Evolutionary conservation across 768 basidiomycete genomes (phyloP).

Genomic region (Leccinellum albellum): DNA sequence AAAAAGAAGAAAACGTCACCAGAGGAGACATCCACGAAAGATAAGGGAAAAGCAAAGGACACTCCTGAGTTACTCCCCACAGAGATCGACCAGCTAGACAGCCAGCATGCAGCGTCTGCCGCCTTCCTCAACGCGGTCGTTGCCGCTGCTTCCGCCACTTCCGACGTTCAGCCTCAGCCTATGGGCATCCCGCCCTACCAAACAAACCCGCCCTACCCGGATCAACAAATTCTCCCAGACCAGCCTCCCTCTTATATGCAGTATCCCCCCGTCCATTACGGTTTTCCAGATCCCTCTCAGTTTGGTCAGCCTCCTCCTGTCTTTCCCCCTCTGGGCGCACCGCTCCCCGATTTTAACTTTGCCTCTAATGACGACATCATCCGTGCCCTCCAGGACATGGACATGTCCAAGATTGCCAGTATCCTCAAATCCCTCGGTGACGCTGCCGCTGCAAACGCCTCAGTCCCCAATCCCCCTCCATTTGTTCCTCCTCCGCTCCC

Average conservation of each 20-base stretch:
- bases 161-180: constrained; percentile 32
- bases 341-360: constrained; percentile 36
- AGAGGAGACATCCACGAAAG: constrained; percentile 28
- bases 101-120: constrained; percentile 47
- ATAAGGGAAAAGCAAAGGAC: constrained; percentile 33
- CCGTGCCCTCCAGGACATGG: constrained; percentile 68
- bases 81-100: constrained; percentile 29
- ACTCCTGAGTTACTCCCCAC: constrained; percentile 32
- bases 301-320: constrained; percentile 25
- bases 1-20: constrained; percentile 29
- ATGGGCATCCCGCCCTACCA: constrained; percentile 26
- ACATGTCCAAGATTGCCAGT: constrained; percentile 60
- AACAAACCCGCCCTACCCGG: constrained; percentile 34
- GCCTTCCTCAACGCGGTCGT: constrained; percentile 64
- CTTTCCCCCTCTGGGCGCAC: constrained; percentile 18
- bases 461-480: constrained; percentile 18
- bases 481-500: constrained; percentile 21
- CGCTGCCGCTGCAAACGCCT: constrained; percentile 43
- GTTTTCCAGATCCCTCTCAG: constrained; percentile 27
- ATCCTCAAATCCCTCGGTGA: constrained; percentile 65
- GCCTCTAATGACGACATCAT: constrained; percentile 71
- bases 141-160: constrained; percentile 56
- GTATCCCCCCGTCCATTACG: constrained; percentile 29
- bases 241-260: constrained; percentile 26
- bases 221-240: constrained; percentile 28